Percentiles rank a stretch among this genome's conserved stretches.
Conservation (phyloP, 148 eudicot genomes). For the Simmondsia chinensis region DNA sequence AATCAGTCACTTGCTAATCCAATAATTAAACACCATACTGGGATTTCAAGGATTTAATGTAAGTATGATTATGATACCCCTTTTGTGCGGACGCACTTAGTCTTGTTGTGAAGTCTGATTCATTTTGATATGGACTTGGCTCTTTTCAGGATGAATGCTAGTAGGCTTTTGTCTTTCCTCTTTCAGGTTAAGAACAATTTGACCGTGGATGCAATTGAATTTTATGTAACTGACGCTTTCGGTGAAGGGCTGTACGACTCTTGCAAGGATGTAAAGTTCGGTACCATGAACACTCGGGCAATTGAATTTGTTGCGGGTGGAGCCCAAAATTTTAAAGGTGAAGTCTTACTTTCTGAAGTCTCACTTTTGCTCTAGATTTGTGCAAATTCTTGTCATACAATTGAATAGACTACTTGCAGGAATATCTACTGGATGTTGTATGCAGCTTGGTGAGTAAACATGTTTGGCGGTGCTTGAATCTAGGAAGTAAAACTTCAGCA, state of each 20-base stretch:
- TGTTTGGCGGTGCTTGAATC: too few species aligned
- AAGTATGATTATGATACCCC: too few species aligned
- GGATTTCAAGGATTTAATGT: too few species aligned
- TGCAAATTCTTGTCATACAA: background rate
- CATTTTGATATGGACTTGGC: too few species aligned
- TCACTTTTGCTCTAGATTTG: background rate
- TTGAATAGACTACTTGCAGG: too few species aligned
- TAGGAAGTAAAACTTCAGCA: too few species aligned
- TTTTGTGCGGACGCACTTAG: too few species aligned
- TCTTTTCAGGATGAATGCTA: slow-evolving; percentile 1
- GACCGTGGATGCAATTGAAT: slow-evolving; percentile 87
- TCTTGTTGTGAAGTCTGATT: too few species aligned
- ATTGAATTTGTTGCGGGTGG: slow-evolving; percentile 89
- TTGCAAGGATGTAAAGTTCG: slow-evolving; percentile 97
- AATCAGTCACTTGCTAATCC: too few species aligned
- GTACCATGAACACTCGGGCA: slow-evolving; percentile 87
- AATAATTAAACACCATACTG: too few species aligned
- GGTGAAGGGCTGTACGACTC: slow-evolving; percentile 84
- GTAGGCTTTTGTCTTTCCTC: slow-evolving; percentile 13
- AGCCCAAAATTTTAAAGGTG: slow-evolving; percentile 83
- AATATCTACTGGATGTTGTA: background rate
- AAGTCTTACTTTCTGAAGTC: slow-evolving; percentile 6
- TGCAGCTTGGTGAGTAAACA: too few species aligned
- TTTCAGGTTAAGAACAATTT: slow-evolving; percentile 65
- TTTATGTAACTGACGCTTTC: slow-evolving; percentile 65